phyloP scores from a whole-genome alignment of 805 yeast species.

The Barnettozyma populi region DNA sequence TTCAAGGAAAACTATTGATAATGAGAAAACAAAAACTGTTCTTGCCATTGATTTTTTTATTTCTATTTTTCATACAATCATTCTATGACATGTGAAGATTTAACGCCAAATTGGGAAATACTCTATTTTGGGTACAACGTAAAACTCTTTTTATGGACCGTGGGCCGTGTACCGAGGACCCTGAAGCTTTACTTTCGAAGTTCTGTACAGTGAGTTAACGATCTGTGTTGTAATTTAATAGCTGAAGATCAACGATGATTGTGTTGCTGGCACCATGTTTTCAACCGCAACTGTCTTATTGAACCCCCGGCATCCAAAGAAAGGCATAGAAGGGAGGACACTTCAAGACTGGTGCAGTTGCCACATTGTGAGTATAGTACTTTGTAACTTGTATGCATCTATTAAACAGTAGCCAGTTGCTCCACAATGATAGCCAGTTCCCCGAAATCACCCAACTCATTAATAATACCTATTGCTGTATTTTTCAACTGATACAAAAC shows the following conservation, averaged over 20 bases:
- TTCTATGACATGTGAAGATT: constrained; percentile 1
- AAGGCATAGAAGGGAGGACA: too few relatives aligned
- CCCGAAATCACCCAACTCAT: neutral
- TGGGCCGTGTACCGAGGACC: too few relatives aligned
- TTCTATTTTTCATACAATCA: neutral
- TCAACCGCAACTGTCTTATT: neutral
- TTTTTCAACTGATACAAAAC: constrained; percentile 10
- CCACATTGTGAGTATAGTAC: neutral
- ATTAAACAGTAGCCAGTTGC: constrained; percentile 2
- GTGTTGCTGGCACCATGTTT: too few relatives aligned
- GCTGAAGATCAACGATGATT: too few relatives aligned
- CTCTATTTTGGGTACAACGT: neutral
- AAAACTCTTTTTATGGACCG: too few relatives aligned
- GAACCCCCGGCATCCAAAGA: neutral
- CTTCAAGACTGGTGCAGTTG: too few relatives aligned
- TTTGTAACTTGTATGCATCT: too few relatives aligned
- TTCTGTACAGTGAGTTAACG: neutral
- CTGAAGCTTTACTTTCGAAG: neutral
- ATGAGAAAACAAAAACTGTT: neutral
- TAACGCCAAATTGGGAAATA: neutral
- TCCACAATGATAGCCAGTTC: neutral
- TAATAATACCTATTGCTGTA: constrained; percentile 6
- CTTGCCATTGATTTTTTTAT: neutral
- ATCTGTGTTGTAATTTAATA: neutral
- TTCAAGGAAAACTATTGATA: neutral